Conservation (phyloP, 2,329 filamentous ascomycete species). For the Cercospora zeae-maydis region DNA sequence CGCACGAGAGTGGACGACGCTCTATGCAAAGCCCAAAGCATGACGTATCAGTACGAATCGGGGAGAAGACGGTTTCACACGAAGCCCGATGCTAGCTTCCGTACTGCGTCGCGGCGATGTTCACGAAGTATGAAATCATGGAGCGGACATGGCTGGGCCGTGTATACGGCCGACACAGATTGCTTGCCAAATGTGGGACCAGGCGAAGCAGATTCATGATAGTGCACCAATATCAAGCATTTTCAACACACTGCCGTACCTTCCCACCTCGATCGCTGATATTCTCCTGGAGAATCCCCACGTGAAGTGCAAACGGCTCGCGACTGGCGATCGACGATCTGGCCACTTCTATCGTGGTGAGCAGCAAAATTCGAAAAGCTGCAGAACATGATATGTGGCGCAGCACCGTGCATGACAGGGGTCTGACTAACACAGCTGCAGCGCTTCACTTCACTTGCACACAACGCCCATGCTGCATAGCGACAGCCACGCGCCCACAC, state of each 20-base stretch:
- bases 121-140: not conserved
- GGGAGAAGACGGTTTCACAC: not conserved
- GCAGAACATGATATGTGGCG: not conserved
- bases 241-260: not conserved
- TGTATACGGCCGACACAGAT: not conserved
- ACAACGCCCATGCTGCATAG: not conserved
- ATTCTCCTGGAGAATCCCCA: not conserved
- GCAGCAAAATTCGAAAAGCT: not conserved
- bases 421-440: not conserved
- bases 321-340: not conserved
- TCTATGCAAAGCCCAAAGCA: constrained; percentile 56
- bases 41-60: not conserved
- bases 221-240: not conserved
- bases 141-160: not conserved
- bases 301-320: not conserved
- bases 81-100: not conserved
- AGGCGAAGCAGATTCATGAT: not conserved
- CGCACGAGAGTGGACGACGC: constrained; percentile 85
- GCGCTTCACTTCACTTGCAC: not conserved
- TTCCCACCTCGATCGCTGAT: not conserved
- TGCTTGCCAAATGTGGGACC: not conserved
- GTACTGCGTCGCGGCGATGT: not conserved
- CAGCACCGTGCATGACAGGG: not conserved
- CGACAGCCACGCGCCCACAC: not conserved
- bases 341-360: not conserved